phyloP scores from a whole-genome alignment of 768 basidiomycete species.

The Porpolomopsis calyptriformis region DNA sequence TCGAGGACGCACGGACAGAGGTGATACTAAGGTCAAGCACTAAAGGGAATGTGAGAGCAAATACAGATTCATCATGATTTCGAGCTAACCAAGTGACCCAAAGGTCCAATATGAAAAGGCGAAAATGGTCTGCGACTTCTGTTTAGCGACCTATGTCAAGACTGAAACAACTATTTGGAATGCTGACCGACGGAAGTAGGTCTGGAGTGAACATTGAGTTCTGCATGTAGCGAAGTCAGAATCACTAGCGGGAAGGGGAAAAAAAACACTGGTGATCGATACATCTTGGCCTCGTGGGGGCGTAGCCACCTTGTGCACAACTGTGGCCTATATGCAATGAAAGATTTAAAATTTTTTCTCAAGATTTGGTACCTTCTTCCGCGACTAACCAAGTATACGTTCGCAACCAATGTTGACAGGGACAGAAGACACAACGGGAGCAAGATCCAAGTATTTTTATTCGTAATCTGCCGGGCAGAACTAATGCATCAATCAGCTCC shows the following conservation, averaged over 20 bases:
- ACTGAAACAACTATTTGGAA: no score
- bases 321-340: conserved; percentile 17
- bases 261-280: conserved; percentile 2
- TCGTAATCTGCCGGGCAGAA: conserved; percentile 27
- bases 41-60: conserved; percentile 9
- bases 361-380: background rate
- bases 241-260: background rate
- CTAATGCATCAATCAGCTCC: background rate
- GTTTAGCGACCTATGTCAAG: background rate
- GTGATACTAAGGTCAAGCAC: conserved; percentile 33
- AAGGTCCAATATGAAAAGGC: conserved; percentile 39
- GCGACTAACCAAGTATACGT: conserved; percentile 28
- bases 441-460: conserved; percentile 27
- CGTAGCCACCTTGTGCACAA: conserved; percentile 21
- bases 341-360: no score
- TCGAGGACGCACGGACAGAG: conserved; percentile 23
- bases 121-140: conserved; percentile 24
- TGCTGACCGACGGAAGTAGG: conserved; percentile 21
- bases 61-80: background rate
- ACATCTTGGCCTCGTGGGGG: conserved; percentile 18
- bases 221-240: conserved; percentile 9
- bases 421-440: conserved; percentile 25
- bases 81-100: conserved; percentile 28
- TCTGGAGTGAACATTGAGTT: conserved; percentile 19
- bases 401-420: conserved; percentile 26